Evolutionary conservation across 202 grass and related monocot species (phyloP).

Genomic region (Schoenoplectus triqueter): DNA sequence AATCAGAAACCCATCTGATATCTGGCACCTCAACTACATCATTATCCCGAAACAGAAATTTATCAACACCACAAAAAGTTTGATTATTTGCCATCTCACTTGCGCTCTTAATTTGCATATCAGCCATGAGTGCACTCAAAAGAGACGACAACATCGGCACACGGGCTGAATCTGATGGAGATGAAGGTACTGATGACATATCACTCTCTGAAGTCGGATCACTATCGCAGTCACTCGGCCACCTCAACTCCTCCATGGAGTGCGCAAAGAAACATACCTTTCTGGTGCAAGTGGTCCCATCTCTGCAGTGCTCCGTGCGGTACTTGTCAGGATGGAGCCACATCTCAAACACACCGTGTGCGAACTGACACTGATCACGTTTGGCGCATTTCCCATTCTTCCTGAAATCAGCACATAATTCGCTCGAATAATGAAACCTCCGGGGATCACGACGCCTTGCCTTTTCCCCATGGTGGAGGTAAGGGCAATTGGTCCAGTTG

Average conservation of each 20-base stretch:
- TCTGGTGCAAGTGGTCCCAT: slow-evolving; percentile 49
- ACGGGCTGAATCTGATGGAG: neutral
- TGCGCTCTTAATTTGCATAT: neutral
- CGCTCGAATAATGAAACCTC: slow-evolving; percentile 51
- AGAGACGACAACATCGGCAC: neutral
- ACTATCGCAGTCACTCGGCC: neutral
- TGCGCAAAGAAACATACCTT: slow-evolving; percentile 93
- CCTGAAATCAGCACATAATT: slow-evolving; percentile 64
- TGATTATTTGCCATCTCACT: neutral
- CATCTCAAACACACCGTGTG: slow-evolving; percentile 83
- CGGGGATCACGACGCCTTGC: slow-evolving; percentile 65
- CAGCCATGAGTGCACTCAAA: neutral
- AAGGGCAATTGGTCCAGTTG: slow-evolving; percentile 80
- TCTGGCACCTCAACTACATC: neutral
- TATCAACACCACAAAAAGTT: slow-evolving; percentile 11
- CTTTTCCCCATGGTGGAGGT: slow-evolving; percentile 77
- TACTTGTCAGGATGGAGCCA: slow-evolving; percentile 83
- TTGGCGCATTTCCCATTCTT: slow-evolving; percentile 45
- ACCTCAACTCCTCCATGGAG: slow-evolving; percentile 53
- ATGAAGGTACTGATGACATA: neutral
- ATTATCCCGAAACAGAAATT: neutral
- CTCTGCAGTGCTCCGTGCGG: slow-evolving; percentile 64
- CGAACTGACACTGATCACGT: slow-evolving; percentile 51
- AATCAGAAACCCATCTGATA: slow-evolving; percentile 33
- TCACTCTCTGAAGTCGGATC: neutral